Evolutionary conservation across 2,329 filamentous ascomycete genomes (phyloP).

Genomic region (Phialophora expanda): DNA sequence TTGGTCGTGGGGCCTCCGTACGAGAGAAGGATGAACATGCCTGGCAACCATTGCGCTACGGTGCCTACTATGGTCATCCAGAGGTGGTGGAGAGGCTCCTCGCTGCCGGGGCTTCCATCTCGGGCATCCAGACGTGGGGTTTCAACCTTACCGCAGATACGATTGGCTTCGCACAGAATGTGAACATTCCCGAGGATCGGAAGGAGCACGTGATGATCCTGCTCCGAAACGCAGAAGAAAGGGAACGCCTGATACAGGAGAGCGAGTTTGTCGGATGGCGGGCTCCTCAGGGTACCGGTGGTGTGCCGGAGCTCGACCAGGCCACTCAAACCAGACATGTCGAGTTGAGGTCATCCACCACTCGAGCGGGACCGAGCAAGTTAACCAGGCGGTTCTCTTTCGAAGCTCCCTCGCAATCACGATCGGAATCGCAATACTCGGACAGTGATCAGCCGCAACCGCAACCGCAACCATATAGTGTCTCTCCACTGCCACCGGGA

Average conservation of each 20-base stretch:
- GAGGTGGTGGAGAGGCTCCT: conserved; percentile 10
- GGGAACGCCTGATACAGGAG: conserved; percentile 1
- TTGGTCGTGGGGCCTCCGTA: conserved; percentile 4
- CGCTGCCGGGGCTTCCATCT: conserved; percentile 3
- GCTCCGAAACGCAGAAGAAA: conserved; percentile 9
- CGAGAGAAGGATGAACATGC: conserved; percentile 11
- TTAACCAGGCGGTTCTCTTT: background rate
- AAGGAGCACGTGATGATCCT: conserved; percentile 6
- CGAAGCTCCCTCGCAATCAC: background rate
- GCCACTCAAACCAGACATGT: background rate
- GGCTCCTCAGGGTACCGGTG: background rate
- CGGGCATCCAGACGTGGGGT: conserved; percentile 6
- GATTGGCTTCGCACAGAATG: conserved; percentile 9
- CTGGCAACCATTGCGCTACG: conserved; percentile 5
- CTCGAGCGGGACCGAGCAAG: conserved; percentile 4
- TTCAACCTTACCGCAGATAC: conserved; percentile 6
- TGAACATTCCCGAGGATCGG: conserved; percentile 5
- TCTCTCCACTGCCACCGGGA: background rate
- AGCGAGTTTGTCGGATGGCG: background rate
- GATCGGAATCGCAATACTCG: conserved; percentile 1
- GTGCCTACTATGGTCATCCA: conserved; percentile 8
- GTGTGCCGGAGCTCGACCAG: conserved; percentile 1
- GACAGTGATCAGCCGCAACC: background rate
- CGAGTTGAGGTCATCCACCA: conserved; percentile 4
- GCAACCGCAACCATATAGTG: background rate